Conservation (phyloP, 2,329 filamentous ascomycete species). For the Lecanosticta acicola region DNA sequence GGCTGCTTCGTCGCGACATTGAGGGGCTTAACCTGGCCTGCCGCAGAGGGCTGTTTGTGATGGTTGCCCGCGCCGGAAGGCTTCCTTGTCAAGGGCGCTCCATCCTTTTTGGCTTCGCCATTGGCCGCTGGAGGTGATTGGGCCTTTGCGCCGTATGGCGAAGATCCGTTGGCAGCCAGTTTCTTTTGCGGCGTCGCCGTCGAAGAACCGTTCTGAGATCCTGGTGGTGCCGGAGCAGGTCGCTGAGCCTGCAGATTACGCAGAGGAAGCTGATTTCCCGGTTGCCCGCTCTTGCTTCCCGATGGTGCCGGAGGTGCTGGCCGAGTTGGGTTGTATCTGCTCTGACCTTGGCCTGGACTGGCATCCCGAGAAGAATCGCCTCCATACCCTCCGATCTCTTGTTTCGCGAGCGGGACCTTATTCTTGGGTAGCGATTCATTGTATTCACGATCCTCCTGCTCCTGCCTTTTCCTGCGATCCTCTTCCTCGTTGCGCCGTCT, state of each 20-base stretch:
- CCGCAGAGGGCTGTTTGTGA: constrained; percentile 21
- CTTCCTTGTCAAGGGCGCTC: constrained; percentile 26
- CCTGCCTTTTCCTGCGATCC: constrained; percentile 51
- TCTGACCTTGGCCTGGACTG: constrained; percentile 43
- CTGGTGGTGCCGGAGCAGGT: constrained; percentile 30
- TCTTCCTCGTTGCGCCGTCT: constrained; percentile 41
- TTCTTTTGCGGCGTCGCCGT: constrained; percentile 21
- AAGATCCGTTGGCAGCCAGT: constrained; percentile 22
- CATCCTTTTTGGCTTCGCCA: constrained; percentile 21
- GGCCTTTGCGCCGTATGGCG: constrained; percentile 27
- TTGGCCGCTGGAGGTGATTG: constrained; percentile 15
- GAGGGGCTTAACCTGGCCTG: constrained; percentile 46
- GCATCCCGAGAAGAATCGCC: constrained; percentile 37
- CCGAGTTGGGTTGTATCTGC: constrained; percentile 79
- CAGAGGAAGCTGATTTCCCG: constrained; percentile 25
- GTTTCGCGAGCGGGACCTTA: constrained; percentile 74
- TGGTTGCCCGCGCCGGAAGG: constrained; percentile 25
- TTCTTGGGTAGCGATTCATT: constrained; percentile 83
- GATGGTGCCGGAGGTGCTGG: constrained; percentile 57
- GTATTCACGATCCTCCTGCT: constrained; percentile 68
- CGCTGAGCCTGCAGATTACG: constrained; percentile 65
- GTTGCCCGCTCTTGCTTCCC: constrained; percentile 24
- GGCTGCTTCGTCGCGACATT: constrained; percentile 46
- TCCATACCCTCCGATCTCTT: constrained; percentile 70
- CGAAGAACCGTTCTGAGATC: constrained; percentile 26